Conservation (phyloP, 2,329 filamentous ascomycete species). For the Westerdykella ornata region DNA sequence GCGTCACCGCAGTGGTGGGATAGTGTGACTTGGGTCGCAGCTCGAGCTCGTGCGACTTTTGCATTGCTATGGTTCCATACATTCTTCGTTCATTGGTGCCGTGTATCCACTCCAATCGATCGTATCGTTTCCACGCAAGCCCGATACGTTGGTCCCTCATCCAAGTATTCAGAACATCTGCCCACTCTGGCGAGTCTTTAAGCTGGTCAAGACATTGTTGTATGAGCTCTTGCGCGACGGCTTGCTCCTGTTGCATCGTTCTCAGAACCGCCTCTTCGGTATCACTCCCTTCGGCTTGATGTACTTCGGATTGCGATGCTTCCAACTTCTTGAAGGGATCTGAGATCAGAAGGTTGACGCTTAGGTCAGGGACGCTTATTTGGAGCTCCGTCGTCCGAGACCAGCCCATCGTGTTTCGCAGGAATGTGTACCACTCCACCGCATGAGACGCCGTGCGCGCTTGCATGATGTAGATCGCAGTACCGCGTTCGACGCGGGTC, state of each 20-base stretch:
- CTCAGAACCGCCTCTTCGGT: conserved; percentile 42
- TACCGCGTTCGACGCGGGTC: conserved; percentile 48
- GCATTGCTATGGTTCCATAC: conserved; percentile 63
- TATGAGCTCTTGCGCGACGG: conserved; percentile 52
- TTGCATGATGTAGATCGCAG: conserved; percentile 54
- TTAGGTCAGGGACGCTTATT: conserved; percentile 58
- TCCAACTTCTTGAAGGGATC: conserved; percentile 54
- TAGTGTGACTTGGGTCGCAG: conserved; percentile 60
- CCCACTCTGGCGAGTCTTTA: conserved; percentile 51
- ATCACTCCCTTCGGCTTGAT: conserved; percentile 40
- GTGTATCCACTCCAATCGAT: conserved; percentile 62
- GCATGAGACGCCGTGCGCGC: conserved; percentile 55
- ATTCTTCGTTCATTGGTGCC: conserved; percentile 60
- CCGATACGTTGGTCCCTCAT: conserved; percentile 53
- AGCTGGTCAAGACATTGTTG: conserved; percentile 54
- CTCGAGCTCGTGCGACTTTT: conserved; percentile 59
- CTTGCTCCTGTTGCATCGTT: conserved; percentile 47
- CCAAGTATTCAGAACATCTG: conserved; percentile 55
- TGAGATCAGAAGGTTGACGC: conserved; percentile 51
- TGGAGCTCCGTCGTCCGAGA: conserved; percentile 51
- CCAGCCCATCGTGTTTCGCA: conserved; percentile 55
- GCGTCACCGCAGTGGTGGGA: conserved; percentile 44
- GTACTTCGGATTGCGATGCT: conserved; percentile 36
- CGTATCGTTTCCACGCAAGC: conserved; percentile 62
- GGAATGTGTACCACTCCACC: conserved; percentile 63